Evolutionary conservation across 768 basidiomycete species (phyloP).

Genomic region (Tulasnella calospora): DNA sequence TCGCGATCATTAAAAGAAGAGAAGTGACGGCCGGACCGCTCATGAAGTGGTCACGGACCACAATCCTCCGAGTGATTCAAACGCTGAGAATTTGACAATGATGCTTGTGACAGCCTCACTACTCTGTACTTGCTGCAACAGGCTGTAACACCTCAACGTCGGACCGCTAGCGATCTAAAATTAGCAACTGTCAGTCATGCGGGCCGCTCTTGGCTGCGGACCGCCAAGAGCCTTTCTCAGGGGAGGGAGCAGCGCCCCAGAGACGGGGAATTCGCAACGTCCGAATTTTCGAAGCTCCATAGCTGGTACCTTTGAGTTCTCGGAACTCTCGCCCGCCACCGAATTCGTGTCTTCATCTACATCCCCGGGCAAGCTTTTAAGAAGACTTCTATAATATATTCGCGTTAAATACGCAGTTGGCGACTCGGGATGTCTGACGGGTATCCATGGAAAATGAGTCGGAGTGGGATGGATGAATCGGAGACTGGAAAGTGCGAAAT

Average conservation of each 20-base stretch:
- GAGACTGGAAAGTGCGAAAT: neutral
- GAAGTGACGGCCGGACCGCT: neutral
- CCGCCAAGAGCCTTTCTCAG: neutral
- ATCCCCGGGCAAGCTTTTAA: neutral
- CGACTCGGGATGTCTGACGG: neutral
- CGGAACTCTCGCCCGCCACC: neutral
- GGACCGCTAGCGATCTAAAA: neutral
- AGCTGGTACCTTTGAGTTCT: neutral
- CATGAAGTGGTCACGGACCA: neutral
- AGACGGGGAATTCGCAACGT: neutral
- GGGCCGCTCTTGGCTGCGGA: neutral
- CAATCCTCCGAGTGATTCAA: neutral
- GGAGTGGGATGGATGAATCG: neutral
- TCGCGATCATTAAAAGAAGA: neutral
- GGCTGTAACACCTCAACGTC: neutral
- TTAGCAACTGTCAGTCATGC: neutral
- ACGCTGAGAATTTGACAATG: neutral
- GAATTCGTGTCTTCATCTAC: neutral
- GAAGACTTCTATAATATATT: neutral
- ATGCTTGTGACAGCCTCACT: neutral
- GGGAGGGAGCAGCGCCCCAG: neutral
- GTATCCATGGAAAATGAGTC: neutral
- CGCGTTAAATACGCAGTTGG: neutral
- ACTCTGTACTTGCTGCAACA: neutral
- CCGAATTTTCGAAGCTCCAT: neutral